phyloP scores from a whole-genome alignment of 2,329 filamentous ascomycete genomes.

The Diaporthe australafricana region DNA sequence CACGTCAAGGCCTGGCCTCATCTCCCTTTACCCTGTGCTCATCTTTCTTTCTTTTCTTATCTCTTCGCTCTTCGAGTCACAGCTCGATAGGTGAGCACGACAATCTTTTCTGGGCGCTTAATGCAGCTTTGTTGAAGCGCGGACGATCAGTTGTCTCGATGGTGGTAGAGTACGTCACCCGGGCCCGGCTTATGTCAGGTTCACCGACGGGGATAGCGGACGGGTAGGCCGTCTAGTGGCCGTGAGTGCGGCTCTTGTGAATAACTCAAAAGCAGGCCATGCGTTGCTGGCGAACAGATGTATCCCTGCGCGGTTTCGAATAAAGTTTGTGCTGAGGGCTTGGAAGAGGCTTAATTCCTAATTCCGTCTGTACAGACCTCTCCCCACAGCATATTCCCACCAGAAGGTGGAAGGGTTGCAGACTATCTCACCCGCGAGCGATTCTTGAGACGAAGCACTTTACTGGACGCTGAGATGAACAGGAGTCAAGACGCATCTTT shows the following conservation, averaged over 20 bases:
- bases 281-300: constrained; percentile 7
- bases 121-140: not conserved
- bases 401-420: not conserved
- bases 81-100: not conserved
- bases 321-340: not conserved
- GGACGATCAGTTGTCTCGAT: not conserved
- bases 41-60: not conserved
- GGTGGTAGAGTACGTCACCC: not conserved
- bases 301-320: constrained; percentile 11
- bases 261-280: not conserved
- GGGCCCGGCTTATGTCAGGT: not conserved
- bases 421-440: not conserved
- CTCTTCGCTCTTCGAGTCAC: not conserved
- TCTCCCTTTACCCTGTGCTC: not conserved
- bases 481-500: not conserved
- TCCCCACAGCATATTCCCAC: not conserved
- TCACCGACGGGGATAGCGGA: not conserved
- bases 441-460: not conserved
- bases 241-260: constrained; percentile 5
- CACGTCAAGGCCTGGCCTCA: constrained; percentile 11
- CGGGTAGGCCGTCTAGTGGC: not conserved
- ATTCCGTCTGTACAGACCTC: not conserved
- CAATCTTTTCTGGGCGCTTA: not conserved
- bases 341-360: not conserved
- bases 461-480: not conserved